These are phyloP conservation scores for Dimargaris xerosporica DNA, from an alignment of 192 early-diverging fungal genomes.

Conservation along the genomic window DNA sequence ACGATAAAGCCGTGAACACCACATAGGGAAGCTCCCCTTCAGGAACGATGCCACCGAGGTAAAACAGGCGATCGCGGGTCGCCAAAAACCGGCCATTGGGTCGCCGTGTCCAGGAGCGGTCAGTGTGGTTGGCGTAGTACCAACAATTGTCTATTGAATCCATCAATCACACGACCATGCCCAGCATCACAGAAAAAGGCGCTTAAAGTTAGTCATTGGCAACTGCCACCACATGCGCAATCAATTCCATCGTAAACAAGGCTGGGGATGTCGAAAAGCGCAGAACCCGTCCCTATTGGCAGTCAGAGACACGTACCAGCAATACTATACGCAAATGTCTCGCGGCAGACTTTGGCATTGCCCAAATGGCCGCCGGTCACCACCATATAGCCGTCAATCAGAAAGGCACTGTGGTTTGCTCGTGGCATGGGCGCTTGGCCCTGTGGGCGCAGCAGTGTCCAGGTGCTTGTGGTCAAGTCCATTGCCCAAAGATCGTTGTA, in stretches of 20 bases:
- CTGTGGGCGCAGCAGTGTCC: slow-evolving; percentile 23
- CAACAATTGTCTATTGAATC: neutral
- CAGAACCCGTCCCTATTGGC: neutral
- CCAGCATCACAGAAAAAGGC: neutral
- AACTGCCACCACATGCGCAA: neutral
- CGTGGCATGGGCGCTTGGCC: slow-evolving; percentile 28
- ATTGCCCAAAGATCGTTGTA: slow-evolving; percentile 34
- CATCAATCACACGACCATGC: neutral
- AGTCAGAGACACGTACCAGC: slow-evolving; percentile 9
- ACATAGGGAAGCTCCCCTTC: slow-evolving; percentile 1
- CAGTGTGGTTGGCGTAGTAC: neutral
- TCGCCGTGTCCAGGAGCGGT: slow-evolving; percentile 9
- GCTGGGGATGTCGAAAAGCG: neutral
- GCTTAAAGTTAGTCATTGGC: neutral
- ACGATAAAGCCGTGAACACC: neutral
- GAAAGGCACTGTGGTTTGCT: slow-evolving; percentile 27
- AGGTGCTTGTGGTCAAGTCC: slow-evolving; percentile 18
- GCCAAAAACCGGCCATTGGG: slow-evolving; percentile 4
- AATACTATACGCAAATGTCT: slow-evolving; percentile 33
- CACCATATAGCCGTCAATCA: slow-evolving; percentile 32
- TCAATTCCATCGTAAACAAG: neutral
- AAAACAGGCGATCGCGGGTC: slow-evolving; percentile 7
- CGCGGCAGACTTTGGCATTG: slow-evolving; percentile 21
- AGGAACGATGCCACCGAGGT: slow-evolving; percentile 4
- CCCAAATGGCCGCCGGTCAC: slow-evolving; percentile 29